Conservation (phyloP, 768 basidiomycete species). For the Pulveroboletus ravenelii region DNA sequence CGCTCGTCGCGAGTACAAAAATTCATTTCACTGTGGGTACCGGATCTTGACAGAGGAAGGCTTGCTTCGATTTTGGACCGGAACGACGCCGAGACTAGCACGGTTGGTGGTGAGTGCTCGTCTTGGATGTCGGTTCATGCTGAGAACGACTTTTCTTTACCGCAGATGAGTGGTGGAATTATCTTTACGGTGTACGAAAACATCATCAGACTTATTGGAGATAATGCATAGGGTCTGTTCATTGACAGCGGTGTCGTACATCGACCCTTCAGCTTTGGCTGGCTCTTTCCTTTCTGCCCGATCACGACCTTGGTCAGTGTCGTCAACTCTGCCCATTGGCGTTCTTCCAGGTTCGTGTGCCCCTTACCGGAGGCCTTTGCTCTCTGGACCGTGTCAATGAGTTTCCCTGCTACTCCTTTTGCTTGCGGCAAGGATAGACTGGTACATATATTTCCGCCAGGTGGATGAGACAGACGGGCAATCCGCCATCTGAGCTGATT, state of each 20-base stretch:
- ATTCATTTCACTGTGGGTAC: constrained; percentile 94
- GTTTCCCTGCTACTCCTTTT: constrained; percentile 4
- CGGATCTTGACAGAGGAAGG: constrained; percentile 94
- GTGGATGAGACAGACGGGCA: constrained; percentile 15
- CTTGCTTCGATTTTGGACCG: constrained; percentile 89
- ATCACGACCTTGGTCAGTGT: constrained; percentile 17
- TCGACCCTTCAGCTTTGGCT: not conserved
- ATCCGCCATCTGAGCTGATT: constrained; percentile 14
- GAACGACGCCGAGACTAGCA: constrained; percentile 85
- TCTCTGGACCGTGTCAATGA: too few relatives aligned
- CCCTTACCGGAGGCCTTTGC: too few relatives aligned
- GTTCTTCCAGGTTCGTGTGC: too few relatives aligned
- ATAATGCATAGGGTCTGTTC: constrained; percentile 4
- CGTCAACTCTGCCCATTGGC: constrained; percentile 19
- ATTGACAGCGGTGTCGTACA: not conserved
- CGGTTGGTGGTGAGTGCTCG: constrained; percentile 67
- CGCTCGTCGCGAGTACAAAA: constrained; percentile 79
- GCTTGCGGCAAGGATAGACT: constrained; percentile 8
- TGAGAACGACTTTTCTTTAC: not conserved
- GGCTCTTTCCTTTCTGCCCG: constrained; percentile 1
- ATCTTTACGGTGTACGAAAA: constrained; percentile 91
- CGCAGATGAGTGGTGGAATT: constrained; percentile 85
- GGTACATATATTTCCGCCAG: constrained; percentile 13
- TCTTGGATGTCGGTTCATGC: not conserved
- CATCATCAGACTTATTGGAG: constrained; percentile 52